phyloP scores from a whole-genome alignment of 2,329 filamentous ascomycete species.

The Xenoacremonium recifei region DNA sequence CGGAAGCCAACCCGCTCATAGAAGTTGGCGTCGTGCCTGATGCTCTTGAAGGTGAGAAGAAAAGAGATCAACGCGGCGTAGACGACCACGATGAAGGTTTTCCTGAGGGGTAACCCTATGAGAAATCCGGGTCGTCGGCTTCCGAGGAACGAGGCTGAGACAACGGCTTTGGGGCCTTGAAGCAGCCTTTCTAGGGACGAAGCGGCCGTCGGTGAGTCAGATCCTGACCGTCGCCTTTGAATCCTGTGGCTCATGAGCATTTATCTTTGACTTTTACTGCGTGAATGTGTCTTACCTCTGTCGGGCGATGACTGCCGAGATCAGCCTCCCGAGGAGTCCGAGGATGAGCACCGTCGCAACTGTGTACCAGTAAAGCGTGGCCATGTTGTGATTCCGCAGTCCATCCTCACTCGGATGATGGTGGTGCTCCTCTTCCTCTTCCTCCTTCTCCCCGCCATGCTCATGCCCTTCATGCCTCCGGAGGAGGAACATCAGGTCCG shows the following conservation, averaged over 20 bases:
- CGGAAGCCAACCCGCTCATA: constrained; percentile 25
- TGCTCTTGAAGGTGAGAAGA: constrained; percentile 22
- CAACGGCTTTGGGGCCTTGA: constrained; percentile 12
- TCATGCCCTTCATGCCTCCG: constrained; percentile 19
- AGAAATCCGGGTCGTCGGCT: constrained; percentile 12
- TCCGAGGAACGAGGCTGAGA: constrained; percentile 6
- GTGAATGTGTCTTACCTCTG: constrained; percentile 16
- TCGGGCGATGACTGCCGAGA: constrained; percentile 16
- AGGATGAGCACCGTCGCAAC: constrained; percentile 15
- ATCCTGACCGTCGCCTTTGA: constrained; percentile 13
- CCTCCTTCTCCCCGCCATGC: constrained; percentile 8
- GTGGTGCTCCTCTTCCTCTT: constrained; percentile 14
- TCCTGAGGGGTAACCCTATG: constrained; percentile 16
- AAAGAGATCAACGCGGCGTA: constrained; percentile 21
- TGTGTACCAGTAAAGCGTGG: constrained; percentile 24
- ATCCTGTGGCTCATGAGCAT: constrained; percentile 10
- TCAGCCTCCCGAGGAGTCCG: constrained; percentile 14
- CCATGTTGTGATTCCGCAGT: constrained; percentile 22
- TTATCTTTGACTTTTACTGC: too few relatives aligned
- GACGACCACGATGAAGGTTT: constrained; percentile 8
- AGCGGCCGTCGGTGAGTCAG: constrained; percentile 9
- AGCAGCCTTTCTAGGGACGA: constrained; percentile 16
- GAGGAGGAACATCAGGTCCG: constrained; percentile 14
- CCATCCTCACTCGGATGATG: constrained; percentile 23
- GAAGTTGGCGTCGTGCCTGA: constrained; percentile 26